Conservation (phyloP, 176 grass and related monocot genomes). For the Chrysopogon serrulatus region DNA sequence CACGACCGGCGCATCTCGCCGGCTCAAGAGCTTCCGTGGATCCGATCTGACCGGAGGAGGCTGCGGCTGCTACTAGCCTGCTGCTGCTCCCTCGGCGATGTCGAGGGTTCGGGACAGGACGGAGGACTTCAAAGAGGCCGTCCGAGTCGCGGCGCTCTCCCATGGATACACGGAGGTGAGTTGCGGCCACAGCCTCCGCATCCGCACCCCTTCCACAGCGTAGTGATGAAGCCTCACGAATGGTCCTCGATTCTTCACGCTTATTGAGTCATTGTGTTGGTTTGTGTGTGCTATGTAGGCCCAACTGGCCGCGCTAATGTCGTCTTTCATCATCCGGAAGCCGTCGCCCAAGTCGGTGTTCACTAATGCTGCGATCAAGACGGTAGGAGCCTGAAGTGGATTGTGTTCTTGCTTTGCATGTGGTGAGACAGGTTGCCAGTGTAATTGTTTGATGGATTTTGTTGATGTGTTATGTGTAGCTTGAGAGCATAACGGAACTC, state of each 20-base stretch:
- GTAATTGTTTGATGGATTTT: background rate
- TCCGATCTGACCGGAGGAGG: slow-evolving; percentile 36
- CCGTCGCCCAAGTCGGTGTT: slow-evolving; percentile 55
- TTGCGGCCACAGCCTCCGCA: background rate
- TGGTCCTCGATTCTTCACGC: background rate
- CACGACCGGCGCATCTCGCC: background rate
- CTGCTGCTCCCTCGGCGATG: slow-evolving; percentile 40
- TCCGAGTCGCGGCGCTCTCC: slow-evolving; percentile 54
- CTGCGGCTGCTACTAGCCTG: background rate
- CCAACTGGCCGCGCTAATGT: slow-evolving; percentile 67
- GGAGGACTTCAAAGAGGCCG: slow-evolving; percentile 79
- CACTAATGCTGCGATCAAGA: slow-evolving; percentile 78
- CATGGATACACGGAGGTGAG: slow-evolving; percentile 70
- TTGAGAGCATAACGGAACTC: slow-evolving; percentile 77
- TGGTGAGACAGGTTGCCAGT: background rate
- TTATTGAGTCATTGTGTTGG: background rate
- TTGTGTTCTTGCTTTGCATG: background rate
- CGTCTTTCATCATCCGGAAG: slow-evolving; percentile 90
- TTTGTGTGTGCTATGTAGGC: slow-evolving; percentile 33
- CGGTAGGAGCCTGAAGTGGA: slow-evolving; percentile 31
- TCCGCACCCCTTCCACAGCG: background rate
- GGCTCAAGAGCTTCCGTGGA: background rate
- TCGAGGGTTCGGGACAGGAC: slow-evolving; percentile 70
- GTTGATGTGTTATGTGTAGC: slow-evolving; percentile 49
- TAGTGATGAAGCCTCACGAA: background rate